Conservation (phyloP, 306 rosid genomes). For the Ceratonia siliqua region DNA sequence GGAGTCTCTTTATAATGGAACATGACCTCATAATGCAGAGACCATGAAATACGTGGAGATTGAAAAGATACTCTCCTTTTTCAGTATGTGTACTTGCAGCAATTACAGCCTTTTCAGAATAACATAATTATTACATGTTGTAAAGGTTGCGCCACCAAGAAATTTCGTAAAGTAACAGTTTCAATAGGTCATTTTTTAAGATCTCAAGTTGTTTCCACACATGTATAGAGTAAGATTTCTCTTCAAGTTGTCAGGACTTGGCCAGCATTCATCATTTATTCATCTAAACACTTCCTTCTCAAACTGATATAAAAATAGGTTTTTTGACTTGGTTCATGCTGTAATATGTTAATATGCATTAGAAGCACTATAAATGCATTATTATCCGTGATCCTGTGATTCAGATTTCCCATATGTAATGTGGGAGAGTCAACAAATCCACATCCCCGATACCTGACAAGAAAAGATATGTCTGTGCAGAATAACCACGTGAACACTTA, state of each 20-base stretch:
- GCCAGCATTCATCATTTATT: conserved; percentile 17
- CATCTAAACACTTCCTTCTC: conserved; percentile 23
- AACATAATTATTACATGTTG: background rate
- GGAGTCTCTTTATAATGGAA: conserved; percentile 13
- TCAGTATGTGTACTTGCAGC: conserved; percentile 14
- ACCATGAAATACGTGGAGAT: background rate
- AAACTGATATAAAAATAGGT: background rate
- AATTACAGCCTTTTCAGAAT: conserved; percentile 4
- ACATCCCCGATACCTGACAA: conserved; percentile 13
- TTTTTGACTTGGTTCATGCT: background rate
- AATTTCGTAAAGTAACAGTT: background rate
- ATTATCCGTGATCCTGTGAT: conserved; percentile 2
- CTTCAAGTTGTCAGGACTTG: background rate
- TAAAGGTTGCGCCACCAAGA: background rate
- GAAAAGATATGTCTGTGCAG: conserved; percentile 13
- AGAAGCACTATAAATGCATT: conserved; percentile 20
- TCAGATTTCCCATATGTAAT: conserved; percentile 4
- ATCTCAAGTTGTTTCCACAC: background rate
- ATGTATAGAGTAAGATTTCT: conserved; percentile 7
- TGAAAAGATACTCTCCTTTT: conserved; percentile 12
- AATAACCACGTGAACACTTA: conserved; percentile 23
- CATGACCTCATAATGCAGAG: background rate
- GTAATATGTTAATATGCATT: conserved; percentile 2
- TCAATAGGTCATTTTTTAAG: conserved; percentile 5
- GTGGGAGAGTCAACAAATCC: conserved; percentile 18